phyloP scores from a whole-genome alignment of 306 rosid species.

The Ceratonia siliqua region DNA sequence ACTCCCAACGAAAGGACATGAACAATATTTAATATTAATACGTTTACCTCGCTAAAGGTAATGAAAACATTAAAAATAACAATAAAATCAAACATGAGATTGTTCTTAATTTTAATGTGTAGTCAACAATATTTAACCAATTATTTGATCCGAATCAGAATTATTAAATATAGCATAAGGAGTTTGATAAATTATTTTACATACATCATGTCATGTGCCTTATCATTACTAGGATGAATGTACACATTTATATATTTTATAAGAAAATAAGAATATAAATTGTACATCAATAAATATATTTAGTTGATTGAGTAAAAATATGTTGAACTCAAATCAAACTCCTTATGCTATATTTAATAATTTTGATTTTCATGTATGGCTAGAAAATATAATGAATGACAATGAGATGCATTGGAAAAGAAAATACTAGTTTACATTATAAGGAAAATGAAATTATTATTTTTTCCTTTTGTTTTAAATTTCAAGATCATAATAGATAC shows the following conservation, averaged over 20 bases:
- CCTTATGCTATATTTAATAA: neutral
- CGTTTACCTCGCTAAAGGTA: neutral
- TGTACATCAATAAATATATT: neutral
- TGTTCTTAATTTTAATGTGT: no score
- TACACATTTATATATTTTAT: no score
- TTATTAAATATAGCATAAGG: neutral
- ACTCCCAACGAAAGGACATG: constrained; percentile 9
- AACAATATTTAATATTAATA: neutral
- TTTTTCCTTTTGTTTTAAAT: no score
- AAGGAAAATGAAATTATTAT: no score
- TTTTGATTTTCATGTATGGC: neutral
- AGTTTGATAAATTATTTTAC: no score
- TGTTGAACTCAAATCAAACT: neutral
- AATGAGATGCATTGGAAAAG: no score
- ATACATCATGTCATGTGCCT: no score
- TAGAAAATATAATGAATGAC: neutral
- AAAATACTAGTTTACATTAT: no score
- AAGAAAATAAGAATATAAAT: neutral
- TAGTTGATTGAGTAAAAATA: neutral
- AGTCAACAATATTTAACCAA: no score
- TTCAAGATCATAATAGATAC: no score
- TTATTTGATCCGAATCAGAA: no score
- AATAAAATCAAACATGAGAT: neutral
- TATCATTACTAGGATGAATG: no score
- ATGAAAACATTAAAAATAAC: neutral